Evolutionary conservation across 352 stramenopile species (phyloP).

Genomic region (Elongisporangium anandrum): DNA sequence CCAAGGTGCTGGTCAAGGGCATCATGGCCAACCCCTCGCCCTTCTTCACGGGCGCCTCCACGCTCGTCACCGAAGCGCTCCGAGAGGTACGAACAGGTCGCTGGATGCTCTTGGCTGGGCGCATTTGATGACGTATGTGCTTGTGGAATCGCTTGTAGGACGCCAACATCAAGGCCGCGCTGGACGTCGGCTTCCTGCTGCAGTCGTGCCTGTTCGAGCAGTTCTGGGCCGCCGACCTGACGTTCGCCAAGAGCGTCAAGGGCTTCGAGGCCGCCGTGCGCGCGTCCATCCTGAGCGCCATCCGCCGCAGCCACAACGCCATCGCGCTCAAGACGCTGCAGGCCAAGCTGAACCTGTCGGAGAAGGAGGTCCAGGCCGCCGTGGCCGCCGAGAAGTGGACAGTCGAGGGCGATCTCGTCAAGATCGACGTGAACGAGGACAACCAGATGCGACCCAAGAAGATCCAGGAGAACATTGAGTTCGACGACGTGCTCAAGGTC

Average conservation of each 20-base stretch:
- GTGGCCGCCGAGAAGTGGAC: constrained; percentile 70
- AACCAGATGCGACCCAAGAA: constrained; percentile 88
- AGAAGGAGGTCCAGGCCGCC: constrained; percentile 55
- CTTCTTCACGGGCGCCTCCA: constrained; percentile 73
- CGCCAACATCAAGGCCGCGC: constrained; percentile 44
- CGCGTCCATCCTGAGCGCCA: constrained; percentile 66
- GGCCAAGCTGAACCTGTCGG: constrained; percentile 61
- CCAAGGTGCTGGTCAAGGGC: constrained; percentile 68
- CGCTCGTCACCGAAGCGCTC: constrained; percentile 63
- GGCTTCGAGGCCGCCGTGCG: constrained; percentile 74
- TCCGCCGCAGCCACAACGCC: constrained; percentile 70
- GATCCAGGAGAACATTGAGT: constrained; percentile 84
- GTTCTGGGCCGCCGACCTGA: constrained; percentile 70
- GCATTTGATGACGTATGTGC: neutral
- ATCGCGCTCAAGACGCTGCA: constrained; percentile 58
- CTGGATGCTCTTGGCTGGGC: neutral
- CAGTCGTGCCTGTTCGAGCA: constrained; percentile 81
- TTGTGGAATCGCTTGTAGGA: constrained; percentile 22
- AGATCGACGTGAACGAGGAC: constrained; percentile 66
- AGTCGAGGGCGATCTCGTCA: constrained; percentile 41
- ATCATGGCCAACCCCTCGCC: constrained; percentile 60
- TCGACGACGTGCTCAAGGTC: constrained; percentile 84
- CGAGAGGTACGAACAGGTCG: constrained; percentile 36
- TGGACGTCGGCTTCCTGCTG: constrained; percentile 60
- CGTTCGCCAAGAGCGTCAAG: constrained; percentile 52